Evolutionary conservation across 73 alveolate genomes (phyloP), one percentile per base, ranked within the genome.

Genomic region (Symbiodinium pilosum): DNA sequence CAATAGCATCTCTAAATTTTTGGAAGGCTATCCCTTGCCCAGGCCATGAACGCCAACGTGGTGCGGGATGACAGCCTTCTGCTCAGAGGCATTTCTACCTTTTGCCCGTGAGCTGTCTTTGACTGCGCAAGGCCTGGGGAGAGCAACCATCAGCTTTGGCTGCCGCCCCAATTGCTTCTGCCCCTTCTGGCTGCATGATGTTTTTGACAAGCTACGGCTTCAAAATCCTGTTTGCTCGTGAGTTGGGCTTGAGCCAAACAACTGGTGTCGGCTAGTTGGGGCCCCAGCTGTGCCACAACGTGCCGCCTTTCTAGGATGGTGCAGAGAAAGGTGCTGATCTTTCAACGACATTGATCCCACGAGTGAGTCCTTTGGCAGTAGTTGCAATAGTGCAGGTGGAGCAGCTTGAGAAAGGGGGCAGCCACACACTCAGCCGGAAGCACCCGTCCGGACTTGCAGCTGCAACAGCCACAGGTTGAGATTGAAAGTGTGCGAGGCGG

Each of bases 1-100:
- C n/a, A n/a, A n/a, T n/a, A n/a, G n/a, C n/a, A n/a, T n/a, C n/a
- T n/a, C n/a, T n/a, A n/a, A n/a, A n/a, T n/a, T n/a, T n/a, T n/a
- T n/a, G n/a, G n/a, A n/a, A n/a, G n/a, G n/a, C n/a, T n/a, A 16
- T 0, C 28, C 39, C 88, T 21, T 39, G 9, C 59, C 40, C 4
- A 91, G 96, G 96, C 77, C 88, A 91, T 91, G 96, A 91, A 91
- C 36, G 96, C 96, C 81, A 91, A 91, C 41, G 88, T 91, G 71
- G 96, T 91, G 73, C 42, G 56, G 47, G 96, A 91, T 42, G 96
- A 91, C 75, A 91, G 96, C 51, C n/a, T 40, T n/a, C n/a, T n/a
- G n/a, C n/a, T n/a, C n/a, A n/a, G n/a, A n/a, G n/a, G n/a, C n/a
- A n/a, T n/a, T n/a, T n/a, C n/a, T n/a, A n/a, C n/a, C n/a, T n/a